These are phyloP conservation scores for Asclepias syriaca DNA, from an alignment of 257 asterid genomes.

Conservation along the genomic window DNA sequence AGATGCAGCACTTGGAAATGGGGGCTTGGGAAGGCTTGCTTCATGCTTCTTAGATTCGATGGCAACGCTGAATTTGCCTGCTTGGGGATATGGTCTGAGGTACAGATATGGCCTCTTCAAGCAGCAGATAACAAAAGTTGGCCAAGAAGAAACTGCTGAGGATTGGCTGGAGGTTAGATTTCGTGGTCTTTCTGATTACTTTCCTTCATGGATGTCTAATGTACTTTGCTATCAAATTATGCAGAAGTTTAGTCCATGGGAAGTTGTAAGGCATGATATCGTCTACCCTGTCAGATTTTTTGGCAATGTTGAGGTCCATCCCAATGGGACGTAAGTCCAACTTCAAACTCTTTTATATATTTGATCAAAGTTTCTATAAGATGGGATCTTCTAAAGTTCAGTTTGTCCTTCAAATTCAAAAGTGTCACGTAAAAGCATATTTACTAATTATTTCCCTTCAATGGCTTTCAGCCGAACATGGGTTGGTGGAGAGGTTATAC, in stretches of 20 bases:
- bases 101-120: slow-evolving; percentile 93
- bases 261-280: slow-evolving; percentile 84
- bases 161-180: slow-evolving; percentile 94
- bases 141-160: slow-evolving; percentile 91
- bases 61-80: slow-evolving; percentile 95
- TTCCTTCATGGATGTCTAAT: slow-evolving; percentile 4
- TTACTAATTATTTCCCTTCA: slow-evolving; percentile 6
- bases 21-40: slow-evolving; percentile 99
- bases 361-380: slow-evolving; percentile 8
- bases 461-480: slow-evolving; percentile 62
- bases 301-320: slow-evolving; percentile 82
- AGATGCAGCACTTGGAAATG: slow-evolving; percentile 99
- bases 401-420: slow-evolving; percentile 6
- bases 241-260: slow-evolving; percentile 99
- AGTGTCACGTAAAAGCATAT: not conserved
- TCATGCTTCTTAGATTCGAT: slow-evolving; percentile 98
- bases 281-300: slow-evolving; percentile 88
- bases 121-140: slow-evolving; percentile 75
- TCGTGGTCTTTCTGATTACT: not conserved
- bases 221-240: slow-evolving; percentile 20
- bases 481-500: slow-evolving; percentile 95
- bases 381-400: slow-evolving; percentile 1
- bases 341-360: slow-evolving; percentile 15
- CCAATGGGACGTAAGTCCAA: slow-evolving; percentile 84
- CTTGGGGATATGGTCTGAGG: slow-evolving; percentile 99